A percentile compares a stretch with the other conserved stretches of the same genome.
Evolutionary conservation across 805 yeast genomes (phyloP).

Genomic region (Cyberlindnera japonica): DNA sequence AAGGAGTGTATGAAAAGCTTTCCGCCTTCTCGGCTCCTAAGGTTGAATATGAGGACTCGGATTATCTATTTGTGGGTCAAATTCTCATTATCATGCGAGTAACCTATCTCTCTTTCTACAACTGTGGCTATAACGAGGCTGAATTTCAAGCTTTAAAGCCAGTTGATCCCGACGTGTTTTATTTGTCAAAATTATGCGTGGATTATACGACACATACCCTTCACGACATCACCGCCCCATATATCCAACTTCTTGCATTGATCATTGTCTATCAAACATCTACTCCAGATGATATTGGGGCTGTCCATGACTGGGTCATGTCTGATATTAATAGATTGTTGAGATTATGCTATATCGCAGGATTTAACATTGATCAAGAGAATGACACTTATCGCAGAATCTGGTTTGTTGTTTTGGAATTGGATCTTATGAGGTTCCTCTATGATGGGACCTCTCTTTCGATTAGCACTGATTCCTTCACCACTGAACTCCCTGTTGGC

Average conservation of each 20-base stretch:
- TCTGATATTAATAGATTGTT: constrained; percentile 5
- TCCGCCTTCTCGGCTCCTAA: constrained; percentile 9
- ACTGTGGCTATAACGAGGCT: constrained; percentile 17
- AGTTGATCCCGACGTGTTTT: constrained; percentile 9
- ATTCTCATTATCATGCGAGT: constrained; percentile 17
- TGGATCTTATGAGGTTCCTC: constrained; percentile 15
- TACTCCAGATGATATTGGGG: constrained; percentile 3
- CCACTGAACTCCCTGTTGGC: constrained; percentile 8
- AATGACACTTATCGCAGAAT: constrained; percentile 5
- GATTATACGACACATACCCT: constrained; percentile 11
- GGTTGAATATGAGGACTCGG: constrained; percentile 2
- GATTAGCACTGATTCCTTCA: constrained; percentile 7
- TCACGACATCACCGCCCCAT: constrained; percentile 5
- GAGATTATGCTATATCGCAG: constrained; percentile 2
- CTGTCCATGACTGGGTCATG: constrained; percentile 5
- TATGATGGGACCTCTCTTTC: constrained; percentile 20
- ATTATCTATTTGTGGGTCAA: constrained; percentile 18
- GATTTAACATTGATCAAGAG: constrained; percentile 1
- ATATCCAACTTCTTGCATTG: constrained; percentile 6
- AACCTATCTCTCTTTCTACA: constrained; percentile 16
- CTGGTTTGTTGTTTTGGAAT: constrained; percentile 13
- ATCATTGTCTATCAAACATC: constrained; percentile 2
- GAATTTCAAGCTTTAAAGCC: constrained; percentile 6
- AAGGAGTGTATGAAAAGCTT: constrained; percentile 5
- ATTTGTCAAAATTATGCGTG: constrained; percentile 16